Evolutionary conservation across 192 early-diverging fungal genomes (phyloP), one percentile per base, ranked within the genome.

Genomic region (Phlyctochytrium bullatum): DNA sequence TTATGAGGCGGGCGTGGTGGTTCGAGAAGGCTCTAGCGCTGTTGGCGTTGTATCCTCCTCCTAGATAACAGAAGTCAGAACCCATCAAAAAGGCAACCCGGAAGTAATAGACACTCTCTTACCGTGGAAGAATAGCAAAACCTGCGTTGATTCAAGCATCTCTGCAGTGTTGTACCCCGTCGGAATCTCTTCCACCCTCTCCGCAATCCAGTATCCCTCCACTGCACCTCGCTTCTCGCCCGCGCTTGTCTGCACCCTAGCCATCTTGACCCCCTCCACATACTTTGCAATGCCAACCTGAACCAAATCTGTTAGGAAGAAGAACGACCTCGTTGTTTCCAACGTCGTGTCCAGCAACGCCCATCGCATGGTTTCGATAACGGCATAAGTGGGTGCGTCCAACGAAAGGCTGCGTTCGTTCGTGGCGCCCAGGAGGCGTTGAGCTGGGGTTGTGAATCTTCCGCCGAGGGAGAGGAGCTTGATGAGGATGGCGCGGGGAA

Each of bases 41-140:
- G 53, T 36, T 56, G 65, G 58, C 30, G 31, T 17, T 20, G 34
- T 58, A 66, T n/a, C 30, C 65, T 31, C 65, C 65, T 31, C 65
- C 65, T 56, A 30, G 27, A 28, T 10, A 28, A 25, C 4, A 25
- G 27, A 27, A 27, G 25, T 47, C 6, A 14, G 6, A 47, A 47
- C 40, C 40, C n/a, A n/a, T 50, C 40, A 50, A n/a, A 50, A n/a
- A 50, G 40, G n/a, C 40, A 50, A 50, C 10, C 4, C 25, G 54
- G 54, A 27, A 57, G 54, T 20, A 6, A 14, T 10, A 57, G 4
- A 57, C 6, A 28, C 6, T 20, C 4, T 25, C 54, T 27, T 24
- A 57, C 54, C 54, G 27, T 57, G 54, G 54, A 14, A 25, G 54
- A 20, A 57, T 6, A 57, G 27, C 4, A 57, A 25, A 28, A 57